phyloP scores from a whole-genome alignment of 2,329 filamentous ascomycete species.

The Claviceps sp. region DNA sequence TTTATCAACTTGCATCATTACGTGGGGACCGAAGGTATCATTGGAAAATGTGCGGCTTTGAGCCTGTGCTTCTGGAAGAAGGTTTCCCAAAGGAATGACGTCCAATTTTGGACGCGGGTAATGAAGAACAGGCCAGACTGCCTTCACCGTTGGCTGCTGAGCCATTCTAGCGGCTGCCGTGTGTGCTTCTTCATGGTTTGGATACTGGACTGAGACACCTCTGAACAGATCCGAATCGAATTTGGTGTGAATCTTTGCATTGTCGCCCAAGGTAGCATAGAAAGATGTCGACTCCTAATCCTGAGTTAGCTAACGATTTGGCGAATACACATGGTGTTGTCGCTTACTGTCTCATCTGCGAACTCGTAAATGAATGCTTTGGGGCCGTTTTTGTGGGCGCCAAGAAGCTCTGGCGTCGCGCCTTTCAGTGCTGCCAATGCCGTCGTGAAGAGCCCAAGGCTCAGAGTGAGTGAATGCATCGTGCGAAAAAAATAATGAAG shows the following conservation, averaged over 20 bases:
- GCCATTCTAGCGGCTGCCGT: background rate
- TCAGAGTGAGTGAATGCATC: background rate
- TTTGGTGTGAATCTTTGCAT: background rate
- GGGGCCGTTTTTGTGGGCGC: background rate
- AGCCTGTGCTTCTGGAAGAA: background rate
- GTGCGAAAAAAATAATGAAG: background rate
- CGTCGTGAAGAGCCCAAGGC: background rate
- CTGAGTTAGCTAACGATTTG: background rate
- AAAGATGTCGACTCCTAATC: background rate
- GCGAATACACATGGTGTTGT: too few relatives aligned
- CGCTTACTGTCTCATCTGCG: background rate
- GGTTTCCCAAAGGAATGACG: background rate
- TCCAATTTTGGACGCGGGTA: background rate
- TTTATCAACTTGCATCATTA: conserved; percentile 9
- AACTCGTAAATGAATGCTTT: conserved; percentile 1
- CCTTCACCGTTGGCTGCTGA: background rate
- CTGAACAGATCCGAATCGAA: background rate
- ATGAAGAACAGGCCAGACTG: background rate
- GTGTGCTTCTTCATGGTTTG: background rate
- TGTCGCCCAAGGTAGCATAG: background rate
- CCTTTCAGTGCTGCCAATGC: background rate
- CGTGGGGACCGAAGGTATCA: conserved; percentile 6
- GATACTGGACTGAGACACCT: background rate
- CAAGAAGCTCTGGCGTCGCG: background rate
- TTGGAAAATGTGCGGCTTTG: too few relatives aligned